Conservation (phyloP, 345 rosid species). For the Balakata baccata region DNA sequence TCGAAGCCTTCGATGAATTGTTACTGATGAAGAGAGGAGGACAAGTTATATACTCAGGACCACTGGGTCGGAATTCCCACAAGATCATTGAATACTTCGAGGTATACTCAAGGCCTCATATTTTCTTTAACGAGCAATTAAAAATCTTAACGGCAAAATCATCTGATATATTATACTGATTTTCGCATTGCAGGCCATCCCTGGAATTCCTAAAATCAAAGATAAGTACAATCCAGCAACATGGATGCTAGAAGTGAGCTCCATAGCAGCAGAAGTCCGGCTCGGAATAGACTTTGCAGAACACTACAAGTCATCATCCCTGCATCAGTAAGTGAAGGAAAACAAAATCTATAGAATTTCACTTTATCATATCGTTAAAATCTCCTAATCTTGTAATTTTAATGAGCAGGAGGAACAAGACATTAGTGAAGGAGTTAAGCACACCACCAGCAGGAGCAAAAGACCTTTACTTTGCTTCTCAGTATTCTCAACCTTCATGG, state of each 20-base stretch:
- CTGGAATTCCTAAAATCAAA: constrained; percentile 57
- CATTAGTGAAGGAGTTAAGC: constrained; percentile 28
- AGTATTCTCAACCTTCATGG: constrained; percentile 35
- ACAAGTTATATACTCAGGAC: constrained; percentile 72
- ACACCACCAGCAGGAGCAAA: constrained; percentile 34
- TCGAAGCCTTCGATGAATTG: constrained; percentile 84
- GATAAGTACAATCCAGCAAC: constrained; percentile 81
- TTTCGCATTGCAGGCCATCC: constrained; percentile 41
- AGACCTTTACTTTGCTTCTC: constrained; percentile 30
- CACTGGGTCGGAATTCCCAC: constrained; percentile 59
- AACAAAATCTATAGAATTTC: background rate
- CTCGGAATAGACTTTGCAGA: constrained; percentile 78
- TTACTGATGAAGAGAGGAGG: constrained; percentile 88
- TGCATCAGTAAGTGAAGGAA: constrained; percentile 49
- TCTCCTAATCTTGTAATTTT: background rate
- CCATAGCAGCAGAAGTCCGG: constrained; percentile 61
- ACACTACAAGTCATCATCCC: constrained; percentile 49
- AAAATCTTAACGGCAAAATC: background rate
- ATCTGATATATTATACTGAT: background rate
- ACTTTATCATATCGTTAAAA: background rate
- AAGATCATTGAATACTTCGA: constrained; percentile 71
- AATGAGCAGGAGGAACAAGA: constrained; percentile 29
- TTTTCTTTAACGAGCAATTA: background rate
- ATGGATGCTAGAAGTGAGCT: constrained; percentile 91
- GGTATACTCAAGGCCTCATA: constrained; percentile 31